Evolutionary conservation across 208 protist genomes (phyloP).

Genomic region (Acanthamoeba sp.): DNA sequence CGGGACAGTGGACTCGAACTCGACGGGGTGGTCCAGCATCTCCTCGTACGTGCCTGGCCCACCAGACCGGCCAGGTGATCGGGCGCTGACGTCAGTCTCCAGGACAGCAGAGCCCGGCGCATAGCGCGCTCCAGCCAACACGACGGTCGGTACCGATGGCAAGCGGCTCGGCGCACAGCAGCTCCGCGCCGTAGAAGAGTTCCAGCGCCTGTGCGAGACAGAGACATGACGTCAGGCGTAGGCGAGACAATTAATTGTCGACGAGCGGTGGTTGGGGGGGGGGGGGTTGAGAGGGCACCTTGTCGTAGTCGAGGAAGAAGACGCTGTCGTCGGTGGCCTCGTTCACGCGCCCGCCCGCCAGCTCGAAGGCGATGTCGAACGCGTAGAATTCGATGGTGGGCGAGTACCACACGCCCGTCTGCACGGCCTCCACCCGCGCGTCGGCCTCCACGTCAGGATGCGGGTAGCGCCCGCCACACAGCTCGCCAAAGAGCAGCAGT

Average conservation of each 20-base stretch:
- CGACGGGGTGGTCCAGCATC: slow-evolving; percentile 19
- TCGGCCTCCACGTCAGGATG: slow-evolving; percentile 6
- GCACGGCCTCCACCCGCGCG: slow-evolving; percentile 24
- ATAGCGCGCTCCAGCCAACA: too few relatives aligned
- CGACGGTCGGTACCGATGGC: not conserved
- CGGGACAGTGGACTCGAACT: slow-evolving; percentile 72
- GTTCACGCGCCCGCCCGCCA: slow-evolving; percentile 6
- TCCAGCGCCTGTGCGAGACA: not conserved
- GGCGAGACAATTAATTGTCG: too few relatives aligned
- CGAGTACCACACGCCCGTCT: slow-evolving; percentile 67
- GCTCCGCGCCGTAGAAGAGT: not conserved
- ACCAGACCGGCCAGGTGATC: too few relatives aligned
- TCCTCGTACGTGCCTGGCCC: slow-evolving; percentile 62
- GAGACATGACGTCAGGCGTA: not conserved
- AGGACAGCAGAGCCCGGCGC: too few relatives aligned
- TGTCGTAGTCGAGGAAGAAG: slow-evolving; percentile 31
- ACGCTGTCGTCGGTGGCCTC: not conserved
- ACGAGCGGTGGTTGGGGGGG: too few relatives aligned
- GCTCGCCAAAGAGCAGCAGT: slow-evolving; percentile 13
- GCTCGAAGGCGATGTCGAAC: slow-evolving; percentile 41
- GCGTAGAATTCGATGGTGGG: slow-evolving; percentile 67
- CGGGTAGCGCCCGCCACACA: slow-evolving; percentile 26
- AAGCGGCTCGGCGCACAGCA: slow-evolving; percentile 45
- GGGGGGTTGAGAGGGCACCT: too few relatives aligned
- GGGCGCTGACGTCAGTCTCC: too few relatives aligned